Conservation (phyloP, 257 asterid genomes). For the Rhazya stricta region DNA sequence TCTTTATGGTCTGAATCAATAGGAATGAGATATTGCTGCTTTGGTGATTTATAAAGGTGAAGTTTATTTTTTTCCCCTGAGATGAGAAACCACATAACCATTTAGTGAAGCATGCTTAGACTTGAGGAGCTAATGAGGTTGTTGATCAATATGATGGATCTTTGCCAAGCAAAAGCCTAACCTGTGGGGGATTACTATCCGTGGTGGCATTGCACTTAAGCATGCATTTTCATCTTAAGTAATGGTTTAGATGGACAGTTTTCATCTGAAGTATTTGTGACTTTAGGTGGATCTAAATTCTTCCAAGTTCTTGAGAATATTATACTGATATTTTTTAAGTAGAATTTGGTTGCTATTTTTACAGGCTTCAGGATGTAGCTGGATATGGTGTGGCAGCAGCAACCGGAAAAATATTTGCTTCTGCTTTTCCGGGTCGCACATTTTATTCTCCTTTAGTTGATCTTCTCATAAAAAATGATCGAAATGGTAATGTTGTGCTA, state of each 20-base stretch:
- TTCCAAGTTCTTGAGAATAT: background rate
- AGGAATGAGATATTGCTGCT: background rate
- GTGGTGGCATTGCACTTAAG: background rate
- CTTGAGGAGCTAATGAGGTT: background rate
- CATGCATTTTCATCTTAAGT: background rate
- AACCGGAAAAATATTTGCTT: constrained; percentile 43
- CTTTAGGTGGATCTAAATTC: constrained; percentile 1
- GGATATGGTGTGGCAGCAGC: constrained; percentile 93
- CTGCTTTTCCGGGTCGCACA: constrained; percentile 71
- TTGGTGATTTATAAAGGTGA: background rate
- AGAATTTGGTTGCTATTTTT: constrained; percentile 6
- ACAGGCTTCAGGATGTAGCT: constrained; percentile 93
- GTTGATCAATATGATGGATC: background rate
- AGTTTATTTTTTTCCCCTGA: background rate
- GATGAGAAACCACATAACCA: background rate
- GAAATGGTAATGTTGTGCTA: constrained; percentile 52
- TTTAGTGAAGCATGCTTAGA: background rate
- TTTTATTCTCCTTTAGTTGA: constrained; percentile 63
- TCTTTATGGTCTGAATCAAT: background rate
- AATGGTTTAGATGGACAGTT: background rate
- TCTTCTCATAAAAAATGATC: constrained; percentile 76
- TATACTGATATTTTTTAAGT: constrained; percentile 1
- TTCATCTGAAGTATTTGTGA: background rate
- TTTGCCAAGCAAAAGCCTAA: background rate
- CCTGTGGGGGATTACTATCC: background rate